Percentiles rank a stretch among this genome's conserved stretches.
Conservation (phyloP, 768 basidiomycete genomes). For the Suillus alpinus region DNA sequence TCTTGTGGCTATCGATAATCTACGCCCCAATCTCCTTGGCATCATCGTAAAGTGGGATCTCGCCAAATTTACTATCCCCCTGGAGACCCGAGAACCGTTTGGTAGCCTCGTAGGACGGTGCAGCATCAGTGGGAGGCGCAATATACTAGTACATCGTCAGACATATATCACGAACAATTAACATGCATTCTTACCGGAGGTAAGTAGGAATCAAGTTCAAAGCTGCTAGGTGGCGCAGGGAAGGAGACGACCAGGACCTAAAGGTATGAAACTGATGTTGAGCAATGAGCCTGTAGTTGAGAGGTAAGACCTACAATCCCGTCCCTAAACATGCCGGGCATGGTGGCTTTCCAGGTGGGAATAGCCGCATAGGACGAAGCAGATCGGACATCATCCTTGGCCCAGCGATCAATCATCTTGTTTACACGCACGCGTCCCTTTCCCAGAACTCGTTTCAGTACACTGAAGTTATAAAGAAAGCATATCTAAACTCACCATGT, state of each 20-base stretch:
- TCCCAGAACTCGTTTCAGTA: not conserved
- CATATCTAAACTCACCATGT: constrained; percentile 27
- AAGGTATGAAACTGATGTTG: not conserved
- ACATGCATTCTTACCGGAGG: constrained; percentile 37
- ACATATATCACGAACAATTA: not conserved
- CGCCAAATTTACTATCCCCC: constrained; percentile 32
- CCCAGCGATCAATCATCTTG: constrained; percentile 39
- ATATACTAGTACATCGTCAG: constrained; percentile 32
- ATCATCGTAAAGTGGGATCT: constrained; percentile 43
- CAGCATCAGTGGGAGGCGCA: constrained; percentile 34
- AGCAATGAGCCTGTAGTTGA: not conserved
- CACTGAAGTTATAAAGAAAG: not conserved
- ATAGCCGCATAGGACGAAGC: constrained; percentile 21
- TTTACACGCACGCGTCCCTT: constrained; percentile 43
- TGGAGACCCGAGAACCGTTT: constrained; percentile 25
- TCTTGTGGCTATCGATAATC: not conserved
- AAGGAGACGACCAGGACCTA: constrained; percentile 41
- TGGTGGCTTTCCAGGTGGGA: constrained; percentile 41
- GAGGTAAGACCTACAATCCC: constrained; percentile 29
- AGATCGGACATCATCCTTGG: constrained; percentile 33
- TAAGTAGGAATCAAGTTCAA: constrained; percentile 40
- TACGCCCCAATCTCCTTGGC: constrained; percentile 24
- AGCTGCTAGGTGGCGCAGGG: constrained; percentile 33
- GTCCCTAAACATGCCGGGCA: constrained; percentile 38
- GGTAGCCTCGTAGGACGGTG: constrained; percentile 29